A percentile compares a stretch with the other conserved stretches of the same genome.
Evolutionary conservation across 2,329 filamentous ascomycete species (phyloP).

Genomic region (Ophiostoma angusticollis): DNA sequence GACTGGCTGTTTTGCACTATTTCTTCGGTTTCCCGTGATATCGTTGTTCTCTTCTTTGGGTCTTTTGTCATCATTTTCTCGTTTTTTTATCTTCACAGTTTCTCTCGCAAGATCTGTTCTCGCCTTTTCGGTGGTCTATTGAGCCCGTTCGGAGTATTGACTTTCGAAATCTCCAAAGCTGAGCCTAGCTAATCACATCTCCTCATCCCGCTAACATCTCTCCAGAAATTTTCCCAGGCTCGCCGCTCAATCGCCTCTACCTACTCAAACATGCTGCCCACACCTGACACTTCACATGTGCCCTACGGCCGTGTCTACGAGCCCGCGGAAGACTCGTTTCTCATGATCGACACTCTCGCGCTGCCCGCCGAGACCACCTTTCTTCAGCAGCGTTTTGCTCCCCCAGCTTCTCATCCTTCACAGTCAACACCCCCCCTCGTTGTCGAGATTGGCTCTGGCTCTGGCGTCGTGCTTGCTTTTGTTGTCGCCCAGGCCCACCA

Average conservation of each 20-base stretch:
- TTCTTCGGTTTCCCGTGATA: not conserved
- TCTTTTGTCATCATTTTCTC: no score
- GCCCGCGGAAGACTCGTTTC: constrained; percentile 88
- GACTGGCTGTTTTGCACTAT: not conserved
- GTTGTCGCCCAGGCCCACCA: constrained; percentile 57
- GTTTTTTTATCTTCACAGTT: no score
- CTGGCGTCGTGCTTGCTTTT: constrained; percentile 88
- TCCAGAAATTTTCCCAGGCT: constrained; percentile 1
- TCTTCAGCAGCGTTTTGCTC: constrained; percentile 49
- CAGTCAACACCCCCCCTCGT: constrained; percentile 43
- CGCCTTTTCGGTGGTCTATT: no score
- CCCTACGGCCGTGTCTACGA: constrained; percentile 83
- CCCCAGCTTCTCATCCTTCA: constrained; percentile 8
- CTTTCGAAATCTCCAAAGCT: no score
- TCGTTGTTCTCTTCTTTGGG: not conserved
- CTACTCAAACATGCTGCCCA: constrained; percentile 67
- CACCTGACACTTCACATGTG: constrained; percentile 85
- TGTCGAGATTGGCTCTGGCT: constrained; percentile 80
- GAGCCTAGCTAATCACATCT: no score
- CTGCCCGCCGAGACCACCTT: constrained; percentile 55
- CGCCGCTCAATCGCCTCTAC: not conserved
- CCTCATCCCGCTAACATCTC: no score
- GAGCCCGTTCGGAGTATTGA: no score
- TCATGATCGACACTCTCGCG: constrained; percentile 84
- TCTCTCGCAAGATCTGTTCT: no score